Percentiles rank a stretch among this genome's conserved stretches.
Evolutionary conservation across 129 eudicot species (phyloP).

Genomic region (Flaveria trinervia): DNA sequence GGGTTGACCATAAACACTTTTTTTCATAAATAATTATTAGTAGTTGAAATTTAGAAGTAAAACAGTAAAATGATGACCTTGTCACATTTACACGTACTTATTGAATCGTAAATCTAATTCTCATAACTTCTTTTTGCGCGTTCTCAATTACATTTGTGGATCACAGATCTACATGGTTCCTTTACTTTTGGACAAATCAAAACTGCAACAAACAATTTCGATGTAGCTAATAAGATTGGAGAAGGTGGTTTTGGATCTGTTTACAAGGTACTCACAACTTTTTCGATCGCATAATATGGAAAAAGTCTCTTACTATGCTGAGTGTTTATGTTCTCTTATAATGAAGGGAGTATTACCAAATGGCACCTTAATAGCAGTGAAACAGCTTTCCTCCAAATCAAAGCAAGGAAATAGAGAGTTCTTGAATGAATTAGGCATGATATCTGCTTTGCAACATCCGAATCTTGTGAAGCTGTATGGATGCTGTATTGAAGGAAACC

Average conservation of each 20-base stretch:
- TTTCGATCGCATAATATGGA: neutral
- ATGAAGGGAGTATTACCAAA: conserved; percentile 55
- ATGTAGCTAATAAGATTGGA: conserved; percentile 65
- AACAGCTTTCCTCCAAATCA: conserved; percentile 12
- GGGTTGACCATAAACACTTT: neutral
- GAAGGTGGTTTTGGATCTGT: conserved; percentile 94
- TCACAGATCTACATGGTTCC: conserved; percentile 55
- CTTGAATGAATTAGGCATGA: conserved; percentile 4
- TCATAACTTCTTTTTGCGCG: neutral
- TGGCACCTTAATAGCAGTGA: conserved; percentile 46
- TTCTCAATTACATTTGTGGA: conserved; percentile 16
- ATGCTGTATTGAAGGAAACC: conserved; percentile 63
- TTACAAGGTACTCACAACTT: conserved; percentile 51
- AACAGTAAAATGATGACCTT: neutral
- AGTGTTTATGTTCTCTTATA: neutral
- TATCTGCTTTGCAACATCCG: conserved; percentile 57
- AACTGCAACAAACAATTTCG: conserved; percentile 67
- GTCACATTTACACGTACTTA: no score
- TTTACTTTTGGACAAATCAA: conserved; percentile 67
- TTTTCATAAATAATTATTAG: neutral
- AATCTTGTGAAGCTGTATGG: conserved; percentile 64
- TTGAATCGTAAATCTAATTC: no score
- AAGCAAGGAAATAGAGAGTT: conserved; percentile 14
- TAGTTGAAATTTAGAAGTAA: neutral
- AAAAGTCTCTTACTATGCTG: neutral